phyloP scores from a whole-genome alignment of 2,329 filamentous ascomycete genomes.

The Graphilbum sp. region DNA sequence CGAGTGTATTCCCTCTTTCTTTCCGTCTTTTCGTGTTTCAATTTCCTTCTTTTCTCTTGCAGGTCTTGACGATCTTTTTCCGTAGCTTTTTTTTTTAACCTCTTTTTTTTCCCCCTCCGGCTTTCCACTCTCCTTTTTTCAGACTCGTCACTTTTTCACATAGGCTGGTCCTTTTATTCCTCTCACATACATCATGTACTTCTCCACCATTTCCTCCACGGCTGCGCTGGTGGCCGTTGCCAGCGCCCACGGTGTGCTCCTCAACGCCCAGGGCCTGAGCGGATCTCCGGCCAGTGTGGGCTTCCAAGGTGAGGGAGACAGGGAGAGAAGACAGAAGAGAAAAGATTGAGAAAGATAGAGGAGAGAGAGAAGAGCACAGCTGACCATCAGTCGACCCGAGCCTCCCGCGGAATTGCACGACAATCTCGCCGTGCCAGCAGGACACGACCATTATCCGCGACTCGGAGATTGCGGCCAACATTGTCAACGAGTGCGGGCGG shows the following conservation, averaged over 20 bases:
- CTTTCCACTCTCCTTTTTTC: neutral
- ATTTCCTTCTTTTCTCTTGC: neutral
- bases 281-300: constrained; percentile 8
- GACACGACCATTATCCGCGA: constrained; percentile 47
- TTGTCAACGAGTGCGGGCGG: constrained; percentile 42
- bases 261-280: constrained; percentile 6
- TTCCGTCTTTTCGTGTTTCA: neutral
- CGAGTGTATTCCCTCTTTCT: neutral
- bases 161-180: neutral
- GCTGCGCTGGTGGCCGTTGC: constrained; percentile 6
- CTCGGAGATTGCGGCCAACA: constrained; percentile 30
- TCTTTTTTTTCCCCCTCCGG: constrained; percentile 1
- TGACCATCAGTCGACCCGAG: constrained; percentile 25
- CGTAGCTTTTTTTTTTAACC: neutral
- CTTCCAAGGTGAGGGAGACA: constrained; percentile 5
- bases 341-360: no score
- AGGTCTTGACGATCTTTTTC: constrained; percentile 6
- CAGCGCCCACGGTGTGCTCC: constrained; percentile 8
- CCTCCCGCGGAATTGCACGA: constrained; percentile 22
- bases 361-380: neutral
- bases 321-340: neutral
- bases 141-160: neutral
- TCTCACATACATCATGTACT: constrained; percentile 1
- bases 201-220: constrained; percentile 1
- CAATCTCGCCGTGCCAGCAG: constrained; percentile 18